Base-by-base conservation (phyloP, 805 yeast species). In the Metschnikowia anglica region DNA sequence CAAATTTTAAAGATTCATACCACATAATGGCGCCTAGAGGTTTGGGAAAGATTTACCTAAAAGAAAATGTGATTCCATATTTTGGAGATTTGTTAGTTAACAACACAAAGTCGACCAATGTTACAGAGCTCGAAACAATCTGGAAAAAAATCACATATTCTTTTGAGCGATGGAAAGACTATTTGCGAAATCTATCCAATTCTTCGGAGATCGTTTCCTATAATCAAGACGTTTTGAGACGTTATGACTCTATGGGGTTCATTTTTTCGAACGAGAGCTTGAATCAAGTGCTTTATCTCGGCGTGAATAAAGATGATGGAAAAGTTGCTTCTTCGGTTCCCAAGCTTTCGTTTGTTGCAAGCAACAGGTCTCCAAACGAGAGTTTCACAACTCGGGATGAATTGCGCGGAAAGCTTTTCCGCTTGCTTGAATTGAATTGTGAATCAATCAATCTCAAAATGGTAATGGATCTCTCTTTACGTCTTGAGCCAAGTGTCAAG, bases 1-100 rank as follows among this genome's bases (percentile, higher is more conserved):
- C 43, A 3, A 39, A 30, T n/a, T 34, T 40, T 11, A 63, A 63
- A 27, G 73, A 76, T 39, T 80, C 83, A 21, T 81, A 77, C 49
- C 85, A 83, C 65, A 80, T 89, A 21, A 75, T 88, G 70, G 90
- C 95, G 8, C 88, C 97, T 3, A 86, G 91, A 54, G 93, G 95
- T 9, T 73, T 91, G 51, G 96, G 96, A 28, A 76, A 77, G 43
- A 68, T 77, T 1, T 88, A 85, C 54, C 77, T 91, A 0, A 86
- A 86, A 55, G 81, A 80, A 37, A 78, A 80, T 41, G 95, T 86
- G 10, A 81, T 91, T 34, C 96, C 98, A 1, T 90, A 82, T 58
- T 90, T 88, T 66, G 97, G 97, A 9, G 98, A 90, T 59, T 70
- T 90, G 50, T 70, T 80, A 8, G 79, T 88, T 13, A 68, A 68